Evolutionary conservation across 345 rosid species (phyloP), one percentile per base, ranked within the genome.

Genomic region (Populus deltoides): DNA sequence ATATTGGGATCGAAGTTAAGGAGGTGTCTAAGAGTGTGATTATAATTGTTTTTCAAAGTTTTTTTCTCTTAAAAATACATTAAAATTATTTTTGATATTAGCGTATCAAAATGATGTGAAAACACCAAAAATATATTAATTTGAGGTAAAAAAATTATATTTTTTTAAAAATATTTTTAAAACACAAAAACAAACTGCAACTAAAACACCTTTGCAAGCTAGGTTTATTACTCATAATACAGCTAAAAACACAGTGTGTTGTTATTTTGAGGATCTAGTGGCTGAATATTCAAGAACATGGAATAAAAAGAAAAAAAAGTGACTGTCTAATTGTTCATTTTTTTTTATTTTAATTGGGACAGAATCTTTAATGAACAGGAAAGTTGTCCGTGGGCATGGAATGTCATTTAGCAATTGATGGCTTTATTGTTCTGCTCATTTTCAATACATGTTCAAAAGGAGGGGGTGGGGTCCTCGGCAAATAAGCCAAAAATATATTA

Each of bases 41-140:
- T 2, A 3, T 41, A 0, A 10, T 41, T 41, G 0, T 9, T 41
- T 41, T 41, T 41, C 0, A 0, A 8, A 39, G 0, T 39, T 1
- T 39, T 39, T 39, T 39, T 10, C 0, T 0, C 0, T 41, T 10
- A 0, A 2, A 41, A 9, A 33, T 33, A 33, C 0, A 33, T 4
- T 3, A 33, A 33, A 33, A 9, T 41, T 41, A 41, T 10, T 41
- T 41, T 41, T 41, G 0, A 10, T 0, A 41, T 41, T 0, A 41
- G 0, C 3, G 0, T 10, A 41, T 41, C 0, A 2, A 41, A 1
- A 39, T 41, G 0, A 41, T 10, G 0, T 41, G 0, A 8, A 39
- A 39, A 39, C 0, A 39, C 1, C 1, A 39, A 39, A 41, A 8
- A 8, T 39, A 33, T 33, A 33, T 33, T 33, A 8, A 39, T 39